Evolutionary conservation across 768 basidiomycete species (phyloP).

Genomic region (Lyophyllum shimeji): DNA sequence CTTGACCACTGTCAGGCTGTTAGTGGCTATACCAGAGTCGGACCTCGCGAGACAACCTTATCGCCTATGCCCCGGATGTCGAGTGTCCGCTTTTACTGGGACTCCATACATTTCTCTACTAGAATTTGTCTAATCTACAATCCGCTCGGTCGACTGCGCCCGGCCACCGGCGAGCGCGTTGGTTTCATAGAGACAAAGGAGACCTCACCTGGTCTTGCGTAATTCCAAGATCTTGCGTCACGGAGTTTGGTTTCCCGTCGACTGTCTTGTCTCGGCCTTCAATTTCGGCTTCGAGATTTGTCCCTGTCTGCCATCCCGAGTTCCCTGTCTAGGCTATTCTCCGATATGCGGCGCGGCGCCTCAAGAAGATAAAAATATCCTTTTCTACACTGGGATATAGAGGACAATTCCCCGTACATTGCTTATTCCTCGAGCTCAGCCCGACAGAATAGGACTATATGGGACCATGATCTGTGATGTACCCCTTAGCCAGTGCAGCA

Average conservation of each 20-base stretch:
- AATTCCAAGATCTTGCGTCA: background rate
- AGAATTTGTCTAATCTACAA: background rate
- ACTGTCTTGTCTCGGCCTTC: background rate
- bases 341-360: background rate
- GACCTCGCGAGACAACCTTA: background rate
- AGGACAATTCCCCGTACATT: background rate
- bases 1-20: background rate
- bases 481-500: background rate
- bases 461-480: background rate
- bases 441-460: background rate
- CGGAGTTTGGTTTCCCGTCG: background rate
- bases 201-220: background rate
- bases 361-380: background rate
- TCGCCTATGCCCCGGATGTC: background rate
- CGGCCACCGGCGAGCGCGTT: background rate
- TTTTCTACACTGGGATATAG: background rate
- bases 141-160: background rate
- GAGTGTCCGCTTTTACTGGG: background rate
- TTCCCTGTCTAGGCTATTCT: background rate
- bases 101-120: background rate
- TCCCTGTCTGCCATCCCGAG: background rate
- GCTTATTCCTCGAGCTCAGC: background rate
- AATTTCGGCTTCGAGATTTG: background rate
- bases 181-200: background rate
- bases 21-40: background rate